Evolutionary conservation across 1,139 yeast genomes (phyloP), one percentile per base, ranked within the genome.

Genomic region (Hyphopichia wangnamkhiaoensis): DNA sequence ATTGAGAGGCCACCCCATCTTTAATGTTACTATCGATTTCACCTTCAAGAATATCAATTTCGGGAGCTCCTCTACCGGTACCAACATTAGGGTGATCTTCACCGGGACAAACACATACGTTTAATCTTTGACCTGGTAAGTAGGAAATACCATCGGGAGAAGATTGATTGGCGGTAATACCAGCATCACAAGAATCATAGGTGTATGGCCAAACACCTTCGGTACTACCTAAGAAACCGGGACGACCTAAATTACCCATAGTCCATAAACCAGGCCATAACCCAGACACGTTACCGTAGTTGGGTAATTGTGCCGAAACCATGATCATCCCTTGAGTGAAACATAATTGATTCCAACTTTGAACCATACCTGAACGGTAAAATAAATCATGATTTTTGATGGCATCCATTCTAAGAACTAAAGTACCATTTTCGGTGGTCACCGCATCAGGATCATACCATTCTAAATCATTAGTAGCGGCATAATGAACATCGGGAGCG

Each of bases 371-470:
- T 1, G 62, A 57, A 8, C 65, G 46, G 45, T 60, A 60, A 43
- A 47, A 60, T 40, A 60, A 43, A 34, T 56, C 43, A 42, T 60
- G 65, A 46, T 56, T 58, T 35, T 59, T 56, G 44, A 48, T 49
- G 10, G 64, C 65, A 37, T 60, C 65, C 61, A 60, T 52, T 5
- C 55, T 42, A 27, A 60, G 43, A 31, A 47, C 44, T 30, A 60
- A 45, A 0, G 63, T 54, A 4, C 65, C 65, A 37, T 58, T 50
- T n/a, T 48, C 50, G 8, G 65, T 60, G 29, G 56, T 49, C n/a
- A 50, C 63, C 2, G 65, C 65, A 34, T 60, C 65, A 3, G 65
- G 65, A 34, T 58, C 63, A 44, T 60, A 60, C 65, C 65, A 60
- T 40, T 60, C 65, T 49, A 60, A 54, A 38, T 60, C 65, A 31